A percentile compares a stretch with the other conserved stretches of the same genome.
phyloP scores from a whole-genome alignment of 169 alveolate genomes.

The Eimeria tenella region DNA sequence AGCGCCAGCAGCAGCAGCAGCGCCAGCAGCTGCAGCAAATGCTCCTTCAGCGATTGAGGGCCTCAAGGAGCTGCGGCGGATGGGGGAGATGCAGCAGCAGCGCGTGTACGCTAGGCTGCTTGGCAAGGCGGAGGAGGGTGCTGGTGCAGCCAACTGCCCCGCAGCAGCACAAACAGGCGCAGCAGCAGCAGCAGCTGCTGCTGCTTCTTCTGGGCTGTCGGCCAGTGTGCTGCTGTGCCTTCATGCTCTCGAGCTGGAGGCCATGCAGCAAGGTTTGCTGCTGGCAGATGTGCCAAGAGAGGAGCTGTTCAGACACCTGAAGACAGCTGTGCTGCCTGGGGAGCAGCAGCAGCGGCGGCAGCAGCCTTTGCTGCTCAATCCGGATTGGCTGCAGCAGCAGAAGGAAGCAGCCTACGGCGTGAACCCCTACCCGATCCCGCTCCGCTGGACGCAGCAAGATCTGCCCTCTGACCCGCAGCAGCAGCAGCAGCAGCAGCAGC shows the following conservation, averaged over 20 bases:
- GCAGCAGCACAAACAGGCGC: conserved; percentile 16
- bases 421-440: conserved; percentile 75
- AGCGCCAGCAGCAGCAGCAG: conserved; percentile 19
- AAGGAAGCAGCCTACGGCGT: conserved; percentile 71
- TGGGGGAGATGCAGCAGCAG: conserved; percentile 17
- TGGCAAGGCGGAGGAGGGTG: conserved; percentile 10
- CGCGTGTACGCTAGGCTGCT: conserved; percentile 28
- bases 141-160: background rate
- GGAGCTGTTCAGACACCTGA: conserved; percentile 61
- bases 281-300: conserved; percentile 62
- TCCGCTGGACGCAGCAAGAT: conserved; percentile 38
- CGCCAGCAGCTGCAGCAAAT: conserved; percentile 51
- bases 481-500: conserved; percentile 29
- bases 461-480: conserved; percentile 22
- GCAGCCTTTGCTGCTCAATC: conserved; percentile 57
- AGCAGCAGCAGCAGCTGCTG: conserved; percentile 9
- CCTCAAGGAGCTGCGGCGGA: conserved; percentile 41
- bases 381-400: conserved; percentile 65
- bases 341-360: conserved; percentile 26
- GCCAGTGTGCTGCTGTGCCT: conserved; percentile 72
- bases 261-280: conserved; percentile 72
- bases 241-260: conserved; percentile 73
- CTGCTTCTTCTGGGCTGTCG: conserved; percentile 47
- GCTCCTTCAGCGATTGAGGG: conserved; percentile 41
- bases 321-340: conserved; percentile 51